Evolutionary conservation across 306 rosid species (phyloP).

Genomic region (Ziziphus jujuba): DNA sequence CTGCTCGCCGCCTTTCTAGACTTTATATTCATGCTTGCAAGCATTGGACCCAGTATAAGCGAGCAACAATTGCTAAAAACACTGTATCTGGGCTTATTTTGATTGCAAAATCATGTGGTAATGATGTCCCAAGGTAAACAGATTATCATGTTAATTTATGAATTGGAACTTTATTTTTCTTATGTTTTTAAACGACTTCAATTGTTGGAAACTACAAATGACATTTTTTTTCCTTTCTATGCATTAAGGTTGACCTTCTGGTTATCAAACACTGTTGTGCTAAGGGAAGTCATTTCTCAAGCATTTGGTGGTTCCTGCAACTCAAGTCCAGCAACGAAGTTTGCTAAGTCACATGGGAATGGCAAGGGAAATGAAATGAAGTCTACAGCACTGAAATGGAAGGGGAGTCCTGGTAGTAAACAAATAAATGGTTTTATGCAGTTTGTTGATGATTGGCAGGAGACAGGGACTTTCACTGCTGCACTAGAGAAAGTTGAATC

Average conservation of each 20-base stretch:
- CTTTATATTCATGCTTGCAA: slow-evolving; percentile 84
- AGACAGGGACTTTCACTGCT: slow-evolving; percentile 75
- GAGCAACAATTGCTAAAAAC: slow-evolving; percentile 75
- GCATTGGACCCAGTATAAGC: slow-evolving; percentile 66
- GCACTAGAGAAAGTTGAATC: slow-evolving; percentile 86
- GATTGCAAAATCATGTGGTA: slow-evolving; percentile 93
- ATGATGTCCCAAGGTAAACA: slow-evolving; percentile 83
- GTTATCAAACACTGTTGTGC: slow-evolving; percentile 79
- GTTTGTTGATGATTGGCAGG: slow-evolving; percentile 80
- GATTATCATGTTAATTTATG: background rate
- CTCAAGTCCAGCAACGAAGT: slow-evolving; percentile 39
- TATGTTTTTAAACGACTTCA: slow-evolving; percentile 3
- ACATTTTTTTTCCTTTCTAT: slow-evolving; percentile 22
- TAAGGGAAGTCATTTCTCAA: slow-evolving; percentile 75
- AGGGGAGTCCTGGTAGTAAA: slow-evolving; percentile 47
- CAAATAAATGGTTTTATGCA: slow-evolving; percentile 49
- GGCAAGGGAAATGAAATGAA: slow-evolving; percentile 51
- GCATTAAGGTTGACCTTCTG: slow-evolving; percentile 81
- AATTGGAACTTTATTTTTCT: slow-evolving; percentile 9
- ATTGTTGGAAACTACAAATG: slow-evolving; percentile 12
- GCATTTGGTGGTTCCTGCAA: slow-evolving; percentile 70
- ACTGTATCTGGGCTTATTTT: slow-evolving; percentile 84
- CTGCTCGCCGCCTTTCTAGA: slow-evolving; percentile 95
- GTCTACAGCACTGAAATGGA: slow-evolving; percentile 50
- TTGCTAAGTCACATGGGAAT: slow-evolving; percentile 50